These are phyloP conservation scores for Cyathus striatus DNA, from an alignment of 768 basidiomycete genomes.

Conservation along the genomic window DNA sequence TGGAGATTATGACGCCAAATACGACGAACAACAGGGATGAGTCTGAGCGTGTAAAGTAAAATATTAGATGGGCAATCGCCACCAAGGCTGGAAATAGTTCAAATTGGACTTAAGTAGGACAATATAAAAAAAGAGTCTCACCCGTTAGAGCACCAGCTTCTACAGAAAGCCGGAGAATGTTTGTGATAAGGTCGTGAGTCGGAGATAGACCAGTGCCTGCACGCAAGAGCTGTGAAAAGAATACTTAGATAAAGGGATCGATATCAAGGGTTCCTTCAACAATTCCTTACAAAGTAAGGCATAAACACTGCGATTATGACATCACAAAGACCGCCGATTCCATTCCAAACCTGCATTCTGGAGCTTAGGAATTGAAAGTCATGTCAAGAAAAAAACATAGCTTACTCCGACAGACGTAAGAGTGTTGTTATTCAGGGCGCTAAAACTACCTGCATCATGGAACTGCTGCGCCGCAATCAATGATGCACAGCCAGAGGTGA, in stretches of 20 bases:
- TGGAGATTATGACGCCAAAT: slow-evolving; percentile 19
- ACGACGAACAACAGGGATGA: slow-evolving; percentile 20
- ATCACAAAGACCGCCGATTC: slow-evolving; percentile 22
- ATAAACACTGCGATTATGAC: slow-evolving; percentile 23
- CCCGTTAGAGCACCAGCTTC: slow-evolving; percentile 25
- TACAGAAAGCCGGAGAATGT: slow-evolving; percentile 19
- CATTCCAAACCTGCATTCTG: slow-evolving; percentile 21
- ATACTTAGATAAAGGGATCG: background rate
- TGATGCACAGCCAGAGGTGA: slow-evolving; percentile 14
- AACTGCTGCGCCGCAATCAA: slow-evolving; percentile 16
- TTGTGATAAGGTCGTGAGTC: slow-evolving; percentile 21
- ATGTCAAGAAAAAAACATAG: background rate
- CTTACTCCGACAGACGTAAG: slow-evolving; percentile 20
- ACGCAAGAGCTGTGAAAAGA: slow-evolving; percentile 15
- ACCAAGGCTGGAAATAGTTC: slow-evolving; percentile 11
- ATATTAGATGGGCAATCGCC: slow-evolving; percentile 18
- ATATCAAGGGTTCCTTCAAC: background rate
- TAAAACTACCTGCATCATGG: slow-evolving; percentile 13
- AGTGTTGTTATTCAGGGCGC: slow-evolving; percentile 7
- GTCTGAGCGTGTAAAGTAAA: slow-evolving; percentile 17
- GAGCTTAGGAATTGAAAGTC: background rate
- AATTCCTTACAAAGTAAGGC: slow-evolving; percentile 22
- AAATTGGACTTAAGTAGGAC: background rate
- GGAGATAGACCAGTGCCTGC: slow-evolving; percentile 19
- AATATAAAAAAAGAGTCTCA: slow-evolving; percentile 6